Evolutionary conservation across 768 basidiomycete genomes (phyloP), one percentile per base, ranked within the genome.

Genomic region (Auricularia sp.): DNA sequence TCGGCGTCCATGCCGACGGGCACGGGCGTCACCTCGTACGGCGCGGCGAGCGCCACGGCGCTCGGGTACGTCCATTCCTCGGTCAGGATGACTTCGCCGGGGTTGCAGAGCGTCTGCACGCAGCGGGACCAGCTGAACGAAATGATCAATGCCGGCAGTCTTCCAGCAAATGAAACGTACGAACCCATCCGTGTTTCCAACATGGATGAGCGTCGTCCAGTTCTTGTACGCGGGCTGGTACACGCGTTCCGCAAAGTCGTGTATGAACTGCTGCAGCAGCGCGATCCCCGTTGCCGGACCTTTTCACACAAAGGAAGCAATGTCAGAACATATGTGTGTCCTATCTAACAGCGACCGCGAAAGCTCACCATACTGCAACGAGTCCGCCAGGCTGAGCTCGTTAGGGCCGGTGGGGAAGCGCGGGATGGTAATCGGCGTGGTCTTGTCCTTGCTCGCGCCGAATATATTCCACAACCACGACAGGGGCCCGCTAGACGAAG

Each of bases 61-160:
- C 81, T 84, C 1, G 90, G 86, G 71, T 91, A 95, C 0, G 88
- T 84, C 86, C 86, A 93, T 70, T 90, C 90, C 65, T 81, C 80
- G 11, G 79, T 78, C 1, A 87, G 72, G 51, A 86, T 74, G 29
- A 77, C 78, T 61, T 87, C 84, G 6, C 87, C 87, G 2, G 82
- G 81, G 68, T 91, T 86, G 71, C 83, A 84, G 10, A 95, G 74
- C 21, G 87, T 84, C 29, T 72, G 71, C 6, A 84, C 77, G 29
- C 80, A 77, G 68, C 87, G 86, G 66, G 71, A 69, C 87, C 88
- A 83, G 5, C 76, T 81, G 29, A 29, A 29, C 3, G 29, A 29
- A 2, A 29, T 29, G 29, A 29, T 29, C 29, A 29, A 29, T 29
- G 29, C 29, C 29, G 29, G 29, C 29, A 29, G 29, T 29, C 29